Base-by-base conservation (phyloP, 768 basidiomycete genomes). In the Serendipita sp. region DNA sequence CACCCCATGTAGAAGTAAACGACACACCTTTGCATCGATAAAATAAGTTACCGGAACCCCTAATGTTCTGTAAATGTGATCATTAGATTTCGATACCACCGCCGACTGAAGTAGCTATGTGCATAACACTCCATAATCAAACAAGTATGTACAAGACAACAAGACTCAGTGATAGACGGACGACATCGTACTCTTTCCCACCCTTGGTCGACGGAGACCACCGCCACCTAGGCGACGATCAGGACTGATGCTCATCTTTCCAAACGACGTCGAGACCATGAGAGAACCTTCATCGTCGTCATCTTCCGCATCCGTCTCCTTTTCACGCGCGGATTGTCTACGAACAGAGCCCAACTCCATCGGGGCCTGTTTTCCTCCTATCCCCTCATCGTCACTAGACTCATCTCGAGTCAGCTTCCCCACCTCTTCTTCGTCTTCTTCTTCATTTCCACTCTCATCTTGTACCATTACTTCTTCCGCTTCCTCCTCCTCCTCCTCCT, bases 221-320 rank as follows among this genome's bases (percentile, higher is more conserved):
- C 38, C 38, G 13, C 38, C 38, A 41, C 38, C 38, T 7, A 8
- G 7, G n/a, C 48, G 5, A 51, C 48, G 18, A n/a, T 51, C 63
- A 16, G 89, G 89, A 68, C 89, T 91, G 68, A 92, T 92, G 69
- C 87, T 91, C 89, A 92, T 90, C 37, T 82, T 84, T 7, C 81
- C 86, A 67, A 92, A 81, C 2, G 86, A 88, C 67, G 76, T 77
- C 5, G 84, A 86, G 3, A 91, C 76, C 2, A 78, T 81, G 32
- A 76, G 77, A 7, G 38, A n/a, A 81, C 66, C 30, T 60, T 7
- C 78, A 63, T 79, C 78, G 8, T 72, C 72, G 15, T 69, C 24
- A 70, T 10, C 66, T 68, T 1, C 67, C 53, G 28, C 53, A 45
- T 3, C 28, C 24, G 45, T 63, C 62, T 18, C 32, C 38, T 46